Evolutionary conservation across 352 stramenopile genomes (phyloP), one percentile per base, ranked within the genome.

Genomic region (Phytophthora multivora): DNA sequence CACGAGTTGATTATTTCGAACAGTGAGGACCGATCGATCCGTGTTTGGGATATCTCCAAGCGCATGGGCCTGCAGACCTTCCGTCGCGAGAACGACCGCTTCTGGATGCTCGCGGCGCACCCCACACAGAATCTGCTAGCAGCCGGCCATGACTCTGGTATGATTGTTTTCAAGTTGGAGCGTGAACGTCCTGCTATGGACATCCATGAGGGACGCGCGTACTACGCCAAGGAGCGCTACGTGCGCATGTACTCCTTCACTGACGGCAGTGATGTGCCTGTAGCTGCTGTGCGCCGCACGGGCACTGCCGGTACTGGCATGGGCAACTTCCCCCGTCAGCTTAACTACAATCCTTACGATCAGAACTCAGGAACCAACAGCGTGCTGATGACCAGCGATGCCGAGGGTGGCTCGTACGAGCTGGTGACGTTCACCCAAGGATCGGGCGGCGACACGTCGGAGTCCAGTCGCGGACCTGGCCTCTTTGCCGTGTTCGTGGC

Each of bases 121-220:
- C 89, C 93, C 26, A 90, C 88, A 43, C 96, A 99, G 73, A 99
- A 99, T 75, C 79, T 99, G 28, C 82, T 99, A 25, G 98, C 97
- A 16, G 98, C 98, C 4, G 98, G 98, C 47, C 98, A 99, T 71
- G 98, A 99, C 79, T 98, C 91, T n/a, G 98, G 98, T 70, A 99
- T 99, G 95, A 98, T 99, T 76, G 97, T 99, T 12, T 99, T 99
- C 80, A 99, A 99, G 77, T 82, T 99, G 38, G 90, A 97, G 66
- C 89, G 98, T 43, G 98, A 99, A 65, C 90, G 98, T 49, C 97
- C 97, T 0, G 96, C 98, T 12, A 98, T 98, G 75, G 86, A 95
- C 41, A 83, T 93, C 15, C 69, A 91, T 49, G 81, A 91, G 21
- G 88, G 90, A 31, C 80, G 88, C 13, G 79, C 90, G 18, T 99